phyloP scores from a whole-genome alignment of 2,329 filamentous ascomycete species.

The Taxawa tesnikishii region DNA sequence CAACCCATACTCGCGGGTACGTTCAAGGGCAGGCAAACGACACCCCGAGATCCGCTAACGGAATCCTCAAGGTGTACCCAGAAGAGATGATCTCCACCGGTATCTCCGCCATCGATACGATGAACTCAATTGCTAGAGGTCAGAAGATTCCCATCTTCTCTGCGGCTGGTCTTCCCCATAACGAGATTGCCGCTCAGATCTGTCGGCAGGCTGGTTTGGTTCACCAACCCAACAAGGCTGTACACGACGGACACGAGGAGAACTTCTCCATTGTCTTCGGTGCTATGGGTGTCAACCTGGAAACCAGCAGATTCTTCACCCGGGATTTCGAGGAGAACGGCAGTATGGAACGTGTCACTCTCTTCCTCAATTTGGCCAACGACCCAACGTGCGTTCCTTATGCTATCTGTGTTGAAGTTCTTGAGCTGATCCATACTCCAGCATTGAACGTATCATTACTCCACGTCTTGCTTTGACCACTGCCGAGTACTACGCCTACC shows the following conservation, averaged over 20 bases:
- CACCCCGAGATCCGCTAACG: background rate
- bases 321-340: slow-evolving; percentile 98
- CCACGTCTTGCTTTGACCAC: slow-evolving; percentile 96
- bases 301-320: slow-evolving; percentile 96
- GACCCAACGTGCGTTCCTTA: slow-evolving; percentile 69
- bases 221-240: slow-evolving; percentile 76
- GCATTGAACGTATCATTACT: slow-evolving; percentile 98
- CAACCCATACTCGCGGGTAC: slow-evolving; percentile 91
- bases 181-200: slow-evolving; percentile 98
- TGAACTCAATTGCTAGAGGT: slow-evolving; percentile 85
- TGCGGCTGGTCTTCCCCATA: slow-evolving; percentile 92
- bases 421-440: slow-evolving; percentile 26
- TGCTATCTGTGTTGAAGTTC: slow-evolving; percentile 1
- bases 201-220: slow-evolving; percentile 94
- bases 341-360: slow-evolving; percentile 88
- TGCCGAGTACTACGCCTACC: slow-evolving; percentile 99
- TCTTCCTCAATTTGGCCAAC: slow-evolving; percentile 98
- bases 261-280: slow-evolving; percentile 99
- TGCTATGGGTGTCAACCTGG: slow-evolving; percentile 99
- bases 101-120: slow-evolving; percentile 97
- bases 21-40: slow-evolving; percentile 16
- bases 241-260: slow-evolving; percentile 93
- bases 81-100: slow-evolving; percentile 99
- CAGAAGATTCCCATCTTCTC: slow-evolving; percentile 99
- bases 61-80: slow-evolving; percentile 63